phyloP scores from a whole-genome alignment of 2,329 filamentous ascomycete species.

The Pseudogymnoascus sp. region DNA sequence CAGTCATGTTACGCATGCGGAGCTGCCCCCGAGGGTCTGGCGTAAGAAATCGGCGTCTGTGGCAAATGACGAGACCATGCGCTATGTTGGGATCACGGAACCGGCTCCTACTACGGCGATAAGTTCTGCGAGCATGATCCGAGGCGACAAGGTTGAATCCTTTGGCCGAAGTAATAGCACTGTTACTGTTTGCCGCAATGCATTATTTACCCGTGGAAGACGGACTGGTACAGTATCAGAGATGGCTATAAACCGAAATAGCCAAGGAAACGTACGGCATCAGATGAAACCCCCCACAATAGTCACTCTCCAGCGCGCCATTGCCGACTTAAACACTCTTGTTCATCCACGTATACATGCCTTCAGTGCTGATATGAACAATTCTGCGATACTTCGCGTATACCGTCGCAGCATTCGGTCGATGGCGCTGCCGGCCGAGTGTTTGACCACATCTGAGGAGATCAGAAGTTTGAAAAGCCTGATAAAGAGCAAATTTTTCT shows the following conservation, averaged over 20 bases:
- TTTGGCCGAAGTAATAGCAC: not conserved
- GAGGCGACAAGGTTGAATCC: not conserved
- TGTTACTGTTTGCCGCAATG: not conserved
- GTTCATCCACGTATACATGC: not conserved
- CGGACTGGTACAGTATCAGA: not conserved
- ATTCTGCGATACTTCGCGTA: not conserved
- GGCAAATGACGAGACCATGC: not conserved
- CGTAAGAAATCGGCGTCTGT: not conserved
- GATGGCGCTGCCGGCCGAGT: not conserved
- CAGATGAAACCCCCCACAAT: not conserved
- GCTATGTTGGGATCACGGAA: not conserved
- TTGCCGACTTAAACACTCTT: not conserved
- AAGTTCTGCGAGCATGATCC: not conserved
- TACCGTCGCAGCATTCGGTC: conserved; percentile 3
- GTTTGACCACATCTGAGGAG: conserved; percentile 1
- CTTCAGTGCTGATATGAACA: not conserved
- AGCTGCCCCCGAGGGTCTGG: not conserved
- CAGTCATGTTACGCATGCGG: not conserved
- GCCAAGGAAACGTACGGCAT: not conserved
- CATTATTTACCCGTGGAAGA: not conserved
- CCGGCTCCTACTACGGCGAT: not conserved
- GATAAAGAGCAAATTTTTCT: not conserved
- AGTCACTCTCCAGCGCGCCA: not conserved
- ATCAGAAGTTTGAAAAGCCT: not conserved
- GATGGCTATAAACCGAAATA: not conserved